Base-by-base conservation (phyloP, 139 green algal species). In the Chlorella sorokiniana region DNA sequence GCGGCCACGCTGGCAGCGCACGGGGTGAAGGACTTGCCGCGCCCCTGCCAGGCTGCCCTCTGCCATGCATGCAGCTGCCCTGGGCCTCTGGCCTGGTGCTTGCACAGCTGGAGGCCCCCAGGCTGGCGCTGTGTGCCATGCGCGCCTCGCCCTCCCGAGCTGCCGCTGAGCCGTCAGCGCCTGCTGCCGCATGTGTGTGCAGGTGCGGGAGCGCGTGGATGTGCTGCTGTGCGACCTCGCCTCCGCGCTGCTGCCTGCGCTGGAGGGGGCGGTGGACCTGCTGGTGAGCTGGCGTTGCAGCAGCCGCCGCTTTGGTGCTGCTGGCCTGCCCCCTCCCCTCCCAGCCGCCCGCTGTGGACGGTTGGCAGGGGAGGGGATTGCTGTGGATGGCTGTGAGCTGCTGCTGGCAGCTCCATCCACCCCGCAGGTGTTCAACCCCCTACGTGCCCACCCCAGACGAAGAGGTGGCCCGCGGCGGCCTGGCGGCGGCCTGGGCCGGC, bases 391-490 rank as follows among this genome's bases (percentile, higher is more conserved):
- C 48, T 56, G 14, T 16, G 16, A 56, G 16, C 16, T 1, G 16
- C 40, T 27, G 11, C 0, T 31, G 4, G 2, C 45, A 1, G 27
- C 42, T 31, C 54, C 37, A 20, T 20, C 37, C 9, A 18, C 14
- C 48, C 25, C 91, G 40, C 88, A 98, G 87, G 54, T 98, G 27
- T 98, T 98, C 87, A 99, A 99, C 83, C 96, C 96, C 96, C 18
- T 99, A 99, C 81, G 96, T 99, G 54, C 93, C 93, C 1, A 99
- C 96, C 1, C 95, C 95, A 23, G 90, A 96, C 51, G 93, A 97
- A 27, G 96, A 99, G 84, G 88, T 98, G 25, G 64, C 59, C 0
- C 48, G 54, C 7, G 69, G 72, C 2, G 91, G 88, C 8, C 94
- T 98, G 29, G 82, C 89, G 20, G 87, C 88, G 0, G 93, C 96